A percentile compares a stretch with the other conserved stretches of the same genome.
These are phyloP conservation scores for Cercospora sesami DNA, from an alignment of 2,329 filamentous ascomycete species.

Conservation along the genomic window DNA sequence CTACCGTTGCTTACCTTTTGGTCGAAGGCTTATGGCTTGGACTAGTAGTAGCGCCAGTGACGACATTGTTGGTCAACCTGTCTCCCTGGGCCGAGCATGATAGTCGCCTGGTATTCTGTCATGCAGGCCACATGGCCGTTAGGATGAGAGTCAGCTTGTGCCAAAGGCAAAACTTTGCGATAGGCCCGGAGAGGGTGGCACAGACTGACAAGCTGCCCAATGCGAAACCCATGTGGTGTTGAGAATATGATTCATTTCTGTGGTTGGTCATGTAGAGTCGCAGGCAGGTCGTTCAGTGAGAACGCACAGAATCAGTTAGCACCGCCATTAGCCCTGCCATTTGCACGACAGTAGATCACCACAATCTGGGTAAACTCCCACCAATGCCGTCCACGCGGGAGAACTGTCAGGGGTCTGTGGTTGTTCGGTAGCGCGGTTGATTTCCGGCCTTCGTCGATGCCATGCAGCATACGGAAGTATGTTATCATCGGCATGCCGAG, in stretches of 20 bases:
- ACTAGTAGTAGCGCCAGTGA: neutral
- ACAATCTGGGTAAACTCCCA: neutral
- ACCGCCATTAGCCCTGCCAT: neutral
- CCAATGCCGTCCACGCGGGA: neutral
- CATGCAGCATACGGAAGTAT: neutral
- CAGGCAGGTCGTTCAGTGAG: neutral
- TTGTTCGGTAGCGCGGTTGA: neutral
- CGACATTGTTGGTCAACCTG: neutral
- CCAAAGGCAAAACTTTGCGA: neutral
- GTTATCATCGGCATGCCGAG: neutral
- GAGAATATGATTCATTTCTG: neutral
- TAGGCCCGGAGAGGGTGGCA: neutral
- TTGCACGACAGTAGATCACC: neutral
- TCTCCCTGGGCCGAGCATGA: neutral
- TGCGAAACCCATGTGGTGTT: neutral
- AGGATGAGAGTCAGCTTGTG: neutral
- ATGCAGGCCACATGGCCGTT: neutral
- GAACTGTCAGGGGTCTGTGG: neutral
- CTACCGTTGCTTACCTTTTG: neutral
- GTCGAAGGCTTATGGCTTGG: neutral
- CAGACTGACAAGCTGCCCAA: neutral
- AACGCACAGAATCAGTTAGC: neutral
- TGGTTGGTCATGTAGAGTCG: neutral
- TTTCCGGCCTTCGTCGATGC: neutral
- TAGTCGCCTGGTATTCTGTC: neutral